phyloP scores from a whole-genome alignment of 2,329 filamentous ascomycete genomes.

The Phoma herbarum region DNA sequence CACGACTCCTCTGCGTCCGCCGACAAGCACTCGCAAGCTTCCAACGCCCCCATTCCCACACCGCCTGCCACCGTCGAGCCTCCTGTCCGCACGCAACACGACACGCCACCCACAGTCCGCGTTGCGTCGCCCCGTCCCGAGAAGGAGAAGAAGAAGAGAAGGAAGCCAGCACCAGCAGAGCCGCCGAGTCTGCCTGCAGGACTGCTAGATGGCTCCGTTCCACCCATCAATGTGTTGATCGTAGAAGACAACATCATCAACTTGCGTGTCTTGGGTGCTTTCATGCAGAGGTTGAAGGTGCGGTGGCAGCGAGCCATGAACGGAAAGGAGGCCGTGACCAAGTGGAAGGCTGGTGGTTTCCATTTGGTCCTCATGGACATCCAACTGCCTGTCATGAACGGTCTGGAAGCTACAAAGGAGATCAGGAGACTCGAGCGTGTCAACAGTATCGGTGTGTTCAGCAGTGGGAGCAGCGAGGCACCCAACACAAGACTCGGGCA shows the following conservation, averaged over 20 bases:
- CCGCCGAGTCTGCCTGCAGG: conserved; percentile 63
- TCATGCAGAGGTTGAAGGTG: conserved; percentile 95
- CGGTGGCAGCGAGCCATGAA: conserved; percentile 98
- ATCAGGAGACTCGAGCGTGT: conserved; percentile 88
- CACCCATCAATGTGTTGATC: conserved; percentile 95
- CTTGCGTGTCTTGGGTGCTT: conserved; percentile 88
- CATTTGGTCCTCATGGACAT: conserved; percentile 99
- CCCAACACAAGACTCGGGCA: conserved; percentile 48
- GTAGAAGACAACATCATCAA: conserved; percentile 99
- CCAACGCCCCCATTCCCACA: conserved; percentile 64
- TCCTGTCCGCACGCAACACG: conserved; percentile 50
- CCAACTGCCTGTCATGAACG: conserved; percentile 95
- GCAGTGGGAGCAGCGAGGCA: conserved; percentile 58
- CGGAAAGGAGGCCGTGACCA: conserved; percentile 88
- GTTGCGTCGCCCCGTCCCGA: conserved; percentile 59
- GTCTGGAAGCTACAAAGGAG: conserved; percentile 92
- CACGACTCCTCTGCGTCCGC: conserved; percentile 55
- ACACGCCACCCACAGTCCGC: conserved; percentile 59
- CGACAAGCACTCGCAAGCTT: conserved; percentile 52
- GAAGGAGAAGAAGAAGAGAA: conserved; percentile 61
- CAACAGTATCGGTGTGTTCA: conserved; percentile 92
- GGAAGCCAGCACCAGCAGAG: conserved; percentile 52
- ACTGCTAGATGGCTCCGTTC: conserved; percentile 78
- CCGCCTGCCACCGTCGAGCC: conserved; percentile 57
- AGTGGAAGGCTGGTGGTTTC: conserved; percentile 92